Percentiles rank a stretch among this genome's conserved stretches.
Conservation (phyloP, 2,329 filamentous ascomycete genomes). For the Penicillium brasilianum region DNA sequence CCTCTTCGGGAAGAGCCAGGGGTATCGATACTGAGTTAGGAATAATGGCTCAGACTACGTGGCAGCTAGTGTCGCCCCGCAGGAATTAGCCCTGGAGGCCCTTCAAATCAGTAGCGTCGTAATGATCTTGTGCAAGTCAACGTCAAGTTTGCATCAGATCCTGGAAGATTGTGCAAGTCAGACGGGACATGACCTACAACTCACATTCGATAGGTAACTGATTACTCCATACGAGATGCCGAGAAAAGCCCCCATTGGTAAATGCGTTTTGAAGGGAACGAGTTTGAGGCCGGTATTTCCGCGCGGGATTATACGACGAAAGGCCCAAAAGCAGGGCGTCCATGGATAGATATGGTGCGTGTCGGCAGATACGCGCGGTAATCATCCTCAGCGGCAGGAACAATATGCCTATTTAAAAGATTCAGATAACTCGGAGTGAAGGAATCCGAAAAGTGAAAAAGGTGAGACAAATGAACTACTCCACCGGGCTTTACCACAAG, state of each 20-base stretch:
- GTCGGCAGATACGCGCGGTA: not conserved
- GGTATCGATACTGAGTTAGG: not conserved
- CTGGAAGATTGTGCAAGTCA: not conserved
- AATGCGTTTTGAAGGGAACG: not conserved
- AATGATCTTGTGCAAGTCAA: not conserved
- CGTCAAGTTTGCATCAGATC: not conserved
- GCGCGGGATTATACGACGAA: not conserved
- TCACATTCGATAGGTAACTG: not conserved
- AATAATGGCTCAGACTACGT: not conserved
- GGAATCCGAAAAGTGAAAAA: not conserved
- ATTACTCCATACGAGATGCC: not conserved
- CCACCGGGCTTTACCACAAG: conserved; percentile 1
- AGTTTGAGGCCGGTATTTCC: not conserved
- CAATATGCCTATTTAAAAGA: not conserved
- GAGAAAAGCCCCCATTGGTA: not conserved
- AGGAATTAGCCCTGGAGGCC: not conserved
- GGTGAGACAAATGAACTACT: not conserved
- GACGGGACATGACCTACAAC: not conserved
- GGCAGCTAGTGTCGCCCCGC: conserved; percentile 2
- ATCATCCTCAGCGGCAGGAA: not conserved
- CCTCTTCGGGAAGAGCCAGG: not conserved
- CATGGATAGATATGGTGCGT: not conserved
- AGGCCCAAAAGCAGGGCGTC: not conserved
- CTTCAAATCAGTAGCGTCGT: not conserved
- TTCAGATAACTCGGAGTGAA: not conserved